These are phyloP conservation scores for Basipetospora chlamydospora DNA, from an alignment of 2,329 filamentous ascomycete genomes.

Conservation along the genomic window DNA sequence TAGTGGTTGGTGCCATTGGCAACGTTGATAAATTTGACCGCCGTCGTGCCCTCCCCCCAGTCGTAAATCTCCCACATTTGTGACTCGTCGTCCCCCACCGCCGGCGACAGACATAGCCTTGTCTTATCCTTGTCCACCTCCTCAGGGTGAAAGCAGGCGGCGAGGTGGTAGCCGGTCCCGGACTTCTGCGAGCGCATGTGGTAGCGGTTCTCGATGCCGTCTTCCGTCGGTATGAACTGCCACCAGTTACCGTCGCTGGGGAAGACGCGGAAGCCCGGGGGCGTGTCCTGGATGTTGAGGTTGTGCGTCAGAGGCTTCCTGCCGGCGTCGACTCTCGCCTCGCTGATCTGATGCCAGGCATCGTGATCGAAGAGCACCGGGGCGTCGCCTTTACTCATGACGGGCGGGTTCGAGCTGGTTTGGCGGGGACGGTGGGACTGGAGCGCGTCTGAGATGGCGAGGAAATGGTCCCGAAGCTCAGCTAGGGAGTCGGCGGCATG, in stretches of 20 bases:
- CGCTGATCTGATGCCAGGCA: slow-evolving; percentile 20
- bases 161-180: slow-evolving; percentile 15
- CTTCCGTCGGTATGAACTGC: slow-evolving; percentile 15
- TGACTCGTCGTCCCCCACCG: slow-evolving; percentile 11
- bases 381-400: background rate
- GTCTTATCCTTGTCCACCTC: slow-evolving; percentile 15
- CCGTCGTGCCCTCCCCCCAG: slow-evolving; percentile 15
- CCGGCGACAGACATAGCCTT: slow-evolving; percentile 14
- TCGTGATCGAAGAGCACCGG: slow-evolving; percentile 18
- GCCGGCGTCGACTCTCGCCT: slow-evolving; percentile 18
- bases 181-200: slow-evolving; percentile 15
- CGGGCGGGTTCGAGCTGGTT: no score
- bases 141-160: slow-evolving; percentile 13
- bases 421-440: no score
- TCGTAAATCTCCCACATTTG: slow-evolving; percentile 20
- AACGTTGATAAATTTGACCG: slow-evolving; percentile 15
- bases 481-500: no score
- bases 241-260: slow-evolving; percentile 9
- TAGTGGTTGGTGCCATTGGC: slow-evolving; percentile 17
- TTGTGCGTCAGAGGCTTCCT: slow-evolving; percentile 11
- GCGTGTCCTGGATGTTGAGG: slow-evolving; percentile 4
- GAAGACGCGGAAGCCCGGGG: slow-evolving; percentile 11
- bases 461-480: no score
- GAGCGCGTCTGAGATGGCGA: no score
- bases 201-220: slow-evolving; percentile 17